phyloP scores from a whole-genome alignment of 371 early-diverging fungal genomes.

The Lichtheimia hyalospora region DNA sequence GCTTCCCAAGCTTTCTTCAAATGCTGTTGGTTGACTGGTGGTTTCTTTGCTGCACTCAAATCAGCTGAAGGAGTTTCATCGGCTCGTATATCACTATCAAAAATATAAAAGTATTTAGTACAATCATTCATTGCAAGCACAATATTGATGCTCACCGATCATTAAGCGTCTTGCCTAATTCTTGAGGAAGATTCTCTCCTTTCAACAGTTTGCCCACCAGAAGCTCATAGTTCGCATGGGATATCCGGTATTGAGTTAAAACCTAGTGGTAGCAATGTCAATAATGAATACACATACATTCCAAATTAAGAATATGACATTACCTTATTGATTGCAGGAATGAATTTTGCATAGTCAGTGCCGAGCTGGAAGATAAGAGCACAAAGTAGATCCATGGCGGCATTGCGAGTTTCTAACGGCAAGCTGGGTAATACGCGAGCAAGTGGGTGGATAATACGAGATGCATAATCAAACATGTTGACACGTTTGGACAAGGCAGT shows the following conservation, averaged over 20 bases:
- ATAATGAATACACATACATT: background rate
- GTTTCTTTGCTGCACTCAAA: conserved; percentile 56
- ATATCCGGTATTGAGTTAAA: conserved; percentile 64
- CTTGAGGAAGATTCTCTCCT: conserved; percentile 77
- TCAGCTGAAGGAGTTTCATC: conserved; percentile 60
- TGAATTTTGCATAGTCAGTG: conserved; percentile 86
- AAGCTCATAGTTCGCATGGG: conserved; percentile 69
- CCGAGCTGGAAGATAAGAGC: conserved; percentile 85
- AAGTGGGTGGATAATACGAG: conserved; percentile 89
- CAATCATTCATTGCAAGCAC: conserved; percentile 15
- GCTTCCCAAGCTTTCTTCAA: conserved; percentile 94
- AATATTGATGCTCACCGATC: conserved; percentile 22
- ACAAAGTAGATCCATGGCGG: conserved; percentile 83
- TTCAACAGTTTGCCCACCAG: conserved; percentile 75
- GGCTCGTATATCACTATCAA: conserved; percentile 31
- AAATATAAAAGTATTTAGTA: background rate
- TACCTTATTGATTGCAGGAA: conserved; percentile 86
- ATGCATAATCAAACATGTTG: conserved; percentile 88
- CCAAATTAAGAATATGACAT: background rate
- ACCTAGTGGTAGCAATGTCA: conserved; percentile 36
- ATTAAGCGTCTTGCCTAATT: conserved; percentile 55
- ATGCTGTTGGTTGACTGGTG: conserved; percentile 86
- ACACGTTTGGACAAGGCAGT: conserved; percentile 79
- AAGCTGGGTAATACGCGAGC: conserved; percentile 71
- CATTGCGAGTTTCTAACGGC: conserved; percentile 63